Base-by-base conservation (phyloP, 495 filamentous ascomycete species). In the Acidiella bohemica region DNA sequence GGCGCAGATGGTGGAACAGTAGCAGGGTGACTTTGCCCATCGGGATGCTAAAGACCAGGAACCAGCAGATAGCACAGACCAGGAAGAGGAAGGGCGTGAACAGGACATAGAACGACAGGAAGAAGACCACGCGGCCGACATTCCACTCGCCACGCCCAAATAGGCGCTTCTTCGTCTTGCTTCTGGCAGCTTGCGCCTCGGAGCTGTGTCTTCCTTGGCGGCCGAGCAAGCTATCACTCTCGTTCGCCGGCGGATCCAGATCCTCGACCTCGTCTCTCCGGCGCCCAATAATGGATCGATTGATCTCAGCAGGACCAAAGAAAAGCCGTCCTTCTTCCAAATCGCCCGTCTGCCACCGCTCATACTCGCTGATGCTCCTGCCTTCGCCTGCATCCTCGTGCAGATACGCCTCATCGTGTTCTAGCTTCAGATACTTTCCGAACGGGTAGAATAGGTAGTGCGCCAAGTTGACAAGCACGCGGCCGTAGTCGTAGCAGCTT, bases 341-440 rank as follows among this genome's bases (percentile, higher is more conserved):
- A 56, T 99, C 90, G 26, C 90, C 90, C 51, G 79, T 93, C 57
- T 99, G 90, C 90, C 90, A 99, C 58, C 93, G 87, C 58, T 96
- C 90, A 59, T 99, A 99, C 61, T 99, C 90, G 55, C 84, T 93
- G 57, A 99, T 95, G 59, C 86, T 96, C 52, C 90, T 73, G n/a
- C 92, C 90, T 62, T 99, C 90, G n/a, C 87, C 92, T 53, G 93
- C 77, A 57, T 99, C 90, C 59, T 99, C 90, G 49, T 96, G 84
- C 17, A 84, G 71, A 57, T 99, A 99, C 23, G 79, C 77, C 52
- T 96, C 90, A 51, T 99, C 86, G 50, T 84, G 82, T 51, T 92
- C 78, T 19, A 99, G 70, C 35, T 84, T 80, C 40, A 99, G 84
- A 54, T 88, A 95, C 44, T 90, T 87, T 17, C 90, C 90, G 56